Evolutionary conservation across 129 eudicot genomes (phyloP), one percentile per base, ranked within the genome.

Genomic region (Pulicaria dysenterica): DNA sequence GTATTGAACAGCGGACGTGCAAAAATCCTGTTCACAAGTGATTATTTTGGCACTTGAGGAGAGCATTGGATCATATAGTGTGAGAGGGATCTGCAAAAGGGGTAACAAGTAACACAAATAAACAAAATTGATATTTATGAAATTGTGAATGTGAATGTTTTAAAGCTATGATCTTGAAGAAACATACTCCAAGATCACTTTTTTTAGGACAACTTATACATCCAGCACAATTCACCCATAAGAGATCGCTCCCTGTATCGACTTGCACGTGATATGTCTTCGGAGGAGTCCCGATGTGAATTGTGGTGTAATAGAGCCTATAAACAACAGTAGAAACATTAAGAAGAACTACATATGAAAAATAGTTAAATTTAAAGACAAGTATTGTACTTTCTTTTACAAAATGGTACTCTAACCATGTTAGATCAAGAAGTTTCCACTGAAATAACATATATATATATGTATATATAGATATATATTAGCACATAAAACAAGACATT

Each of bases 191-290:
- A 59, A 87, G 90, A 41, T 77, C 85, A 78, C 96, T 89, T 74
- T 78, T 80, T 54, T 45, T 67, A 2, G 98, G 98, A 74, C 98
- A 93, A 17, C 51, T 82, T 46, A 53, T 69, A 51, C 98, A 93
- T 59, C 96, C 93, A 8, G 54, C 85, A 62, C 98, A 89, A 50
- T 93, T 93, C 16, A 93, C 87, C 98, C 98, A 93, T 45, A 89
- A 49, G 59, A 89, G 74, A 75, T 93, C 96, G 71, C 96, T 93
- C 67, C 95, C 98, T 2, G 98, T 93, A 74, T 93, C 96, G 5
- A 93, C 92, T 79, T 89, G 98, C 65, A 93, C 95, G 44, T 89
- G 83, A 69, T 78, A 93, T 49, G 82, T 88, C 46, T 69, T 76
- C 8, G 96, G 70, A 58, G 98, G 98, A 48, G 79, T 85, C 58